phyloP scores from a whole-genome alignment of 192 early-diverging fungal species.

The Coemansia sp. region DNA sequence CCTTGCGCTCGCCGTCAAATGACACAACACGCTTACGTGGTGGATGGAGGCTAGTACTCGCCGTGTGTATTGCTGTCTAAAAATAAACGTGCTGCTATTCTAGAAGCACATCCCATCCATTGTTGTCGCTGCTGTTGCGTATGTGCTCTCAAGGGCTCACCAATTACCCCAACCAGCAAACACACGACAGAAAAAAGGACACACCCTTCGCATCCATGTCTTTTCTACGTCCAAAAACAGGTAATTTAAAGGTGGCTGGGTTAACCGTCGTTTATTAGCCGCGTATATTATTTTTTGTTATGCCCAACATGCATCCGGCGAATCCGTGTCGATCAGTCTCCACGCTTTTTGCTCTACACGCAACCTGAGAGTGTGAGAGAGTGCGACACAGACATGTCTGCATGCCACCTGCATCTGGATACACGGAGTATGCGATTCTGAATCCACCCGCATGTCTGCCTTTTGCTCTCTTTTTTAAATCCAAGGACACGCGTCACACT shows the following conservation, averaged over 20 bases:
- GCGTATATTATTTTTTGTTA: background rate
- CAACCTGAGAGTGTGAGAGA: background rate
- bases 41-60: background rate
- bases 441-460: background rate
- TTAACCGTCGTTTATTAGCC: slow-evolving; percentile 9
- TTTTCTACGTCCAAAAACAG: slow-evolving; percentile 9
- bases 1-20: slow-evolving; percentile 5
- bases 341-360: background rate
- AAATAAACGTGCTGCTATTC: slow-evolving; percentile 7
- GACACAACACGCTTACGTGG: slow-evolving; percentile 13
- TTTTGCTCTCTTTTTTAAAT: background rate
- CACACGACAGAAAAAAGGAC: background rate
- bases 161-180: slow-evolving; percentile 9
- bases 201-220: background rate
- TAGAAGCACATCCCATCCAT: background rate
- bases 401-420: slow-evolving; percentile 16
- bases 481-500: background rate
- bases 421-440: background rate
- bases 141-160: background rate
- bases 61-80: background rate
- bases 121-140: background rate
- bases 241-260: slow-evolving; percentile 15
- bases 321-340: slow-evolving; percentile 10
- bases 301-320: background rate
- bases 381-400: slow-evolving; percentile 4